phyloP scores from a whole-genome alignment of 306 rosid genomes.

The Parietaria judaica region DNA sequence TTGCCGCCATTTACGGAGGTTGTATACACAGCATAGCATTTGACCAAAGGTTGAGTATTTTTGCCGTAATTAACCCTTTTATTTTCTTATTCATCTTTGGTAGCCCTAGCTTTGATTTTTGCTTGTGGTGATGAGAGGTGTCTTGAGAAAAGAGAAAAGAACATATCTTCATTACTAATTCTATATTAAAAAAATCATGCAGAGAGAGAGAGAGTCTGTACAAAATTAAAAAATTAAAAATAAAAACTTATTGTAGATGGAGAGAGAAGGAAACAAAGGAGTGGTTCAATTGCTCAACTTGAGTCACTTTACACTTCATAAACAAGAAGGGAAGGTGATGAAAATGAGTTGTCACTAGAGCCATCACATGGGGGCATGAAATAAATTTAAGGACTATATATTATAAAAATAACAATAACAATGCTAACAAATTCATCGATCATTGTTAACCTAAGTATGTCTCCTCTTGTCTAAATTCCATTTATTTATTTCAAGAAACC shows the following conservation, averaged over 20 bases:
- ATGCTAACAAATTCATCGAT: conserved; percentile 13
- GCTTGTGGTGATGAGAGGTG: conserved; percentile 44
- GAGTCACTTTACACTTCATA: conserved; percentile 48
- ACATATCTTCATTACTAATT: conserved; percentile 21
- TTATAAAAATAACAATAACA: neutral
- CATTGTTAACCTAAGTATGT: conserved; percentile 47
- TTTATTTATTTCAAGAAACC: conserved; percentile 18
- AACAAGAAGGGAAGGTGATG: conserved; percentile 4
- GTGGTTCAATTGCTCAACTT: conserved; percentile 11
- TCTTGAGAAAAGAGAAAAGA: conserved; percentile 72
- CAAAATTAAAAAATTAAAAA: conserved; percentile 1
- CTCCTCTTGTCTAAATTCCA: conserved; percentile 31
- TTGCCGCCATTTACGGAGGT: too few species aligned
- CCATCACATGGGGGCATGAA: conserved; percentile 54
- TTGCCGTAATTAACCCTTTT: too few species aligned
- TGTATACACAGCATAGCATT: too few species aligned
- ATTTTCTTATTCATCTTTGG: too few species aligned
- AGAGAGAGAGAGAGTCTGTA: neutral
- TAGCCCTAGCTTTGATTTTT: conserved; percentile 22
- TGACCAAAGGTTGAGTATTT: too few species aligned
- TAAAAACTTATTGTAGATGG: neutral
- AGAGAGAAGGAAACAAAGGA: conserved; percentile 21
- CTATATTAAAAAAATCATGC: neutral
- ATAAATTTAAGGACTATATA: conserved; percentile 29
- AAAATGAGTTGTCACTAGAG: conserved; percentile 28